Conservation (phyloP, 306 rosid genomes). For the Inga leiocalycina region DNA sequence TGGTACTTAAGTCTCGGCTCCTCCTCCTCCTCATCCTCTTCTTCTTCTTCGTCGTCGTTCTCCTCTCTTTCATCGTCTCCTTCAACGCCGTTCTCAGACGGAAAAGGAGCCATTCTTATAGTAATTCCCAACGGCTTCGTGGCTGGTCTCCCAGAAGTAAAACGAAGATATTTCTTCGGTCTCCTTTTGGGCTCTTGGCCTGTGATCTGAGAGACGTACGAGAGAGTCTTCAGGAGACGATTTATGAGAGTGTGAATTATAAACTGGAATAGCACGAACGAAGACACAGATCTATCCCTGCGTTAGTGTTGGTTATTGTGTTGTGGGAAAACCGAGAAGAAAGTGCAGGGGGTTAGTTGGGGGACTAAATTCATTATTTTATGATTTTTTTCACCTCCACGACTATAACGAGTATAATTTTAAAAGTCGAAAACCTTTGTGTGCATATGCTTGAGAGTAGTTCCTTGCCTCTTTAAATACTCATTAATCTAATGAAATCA, state of each 20-base stretch:
- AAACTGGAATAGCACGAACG: background rate
- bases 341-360: too few relatives aligned
- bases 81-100: conserved; percentile 78
- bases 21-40: conserved; percentile 68
- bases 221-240: background rate
- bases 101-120: conserved; percentile 81
- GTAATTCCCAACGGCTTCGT: conserved; percentile 44
- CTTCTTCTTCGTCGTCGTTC: conserved; percentile 63
- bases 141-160: background rate
- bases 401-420: background rate
- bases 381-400: background rate
- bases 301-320: background rate
- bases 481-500: too few relatives aligned
- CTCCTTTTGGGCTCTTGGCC: background rate
- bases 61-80: conserved; percentile 95
- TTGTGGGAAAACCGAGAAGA: too few relatives aligned
- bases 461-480: too few relatives aligned
- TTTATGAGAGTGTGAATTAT: background rate
- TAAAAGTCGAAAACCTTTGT: background rate
- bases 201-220: background rate
- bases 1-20: conserved; percentile 98
- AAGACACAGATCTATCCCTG: conserved; percentile 20
- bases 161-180: background rate
- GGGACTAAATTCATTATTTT: background rate
- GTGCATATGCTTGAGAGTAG: background rate